Evolutionary conservation across 2,329 filamentous ascomycete species (phyloP).

Genomic region (Pseudogymnoascus sp.): DNA sequence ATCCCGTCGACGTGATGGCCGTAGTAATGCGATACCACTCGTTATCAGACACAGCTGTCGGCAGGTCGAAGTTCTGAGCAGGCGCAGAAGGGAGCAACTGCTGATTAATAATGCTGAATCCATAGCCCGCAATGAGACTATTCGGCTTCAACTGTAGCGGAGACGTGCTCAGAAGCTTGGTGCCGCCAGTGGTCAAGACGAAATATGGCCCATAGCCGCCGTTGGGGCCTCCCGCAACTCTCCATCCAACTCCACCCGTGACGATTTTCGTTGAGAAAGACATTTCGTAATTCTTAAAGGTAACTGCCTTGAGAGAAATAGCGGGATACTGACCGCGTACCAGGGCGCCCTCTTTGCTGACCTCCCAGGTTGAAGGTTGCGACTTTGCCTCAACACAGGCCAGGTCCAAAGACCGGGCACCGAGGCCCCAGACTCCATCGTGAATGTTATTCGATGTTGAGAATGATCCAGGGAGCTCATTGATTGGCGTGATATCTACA

Average conservation of each 20-base stretch:
- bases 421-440: conserved; percentile 32
- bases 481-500: conserved; percentile 18
- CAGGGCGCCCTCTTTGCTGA: conserved; percentile 28
- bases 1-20: conserved; percentile 22
- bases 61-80: conserved; percentile 23
- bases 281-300: conserved; percentile 30
- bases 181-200: conserved; percentile 1
- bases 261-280: conserved; percentile 32
- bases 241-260: conserved; percentile 33
- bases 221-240: conserved; percentile 20
- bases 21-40: conserved; percentile 34
- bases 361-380: conserved; percentile 30
- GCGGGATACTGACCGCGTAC: conserved; percentile 29
- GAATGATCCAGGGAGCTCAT: conserved; percentile 26
- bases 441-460: conserved; percentile 24
- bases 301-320: conserved; percentile 19
- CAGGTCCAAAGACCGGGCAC: conserved; percentile 27
- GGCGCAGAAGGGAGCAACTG: conserved; percentile 25
- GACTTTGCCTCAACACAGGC: conserved; percentile 32
- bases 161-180: background rate
- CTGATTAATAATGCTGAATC: conserved; percentile 31
- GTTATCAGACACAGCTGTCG: conserved; percentile 25
- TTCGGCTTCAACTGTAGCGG: conserved; percentile 23
- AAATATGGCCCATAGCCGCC: conserved; percentile 12
- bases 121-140: conserved; percentile 28